Conservation (phyloP, 495 filamentous ascomycete genomes). For the Neurospora sp. region DNA sequence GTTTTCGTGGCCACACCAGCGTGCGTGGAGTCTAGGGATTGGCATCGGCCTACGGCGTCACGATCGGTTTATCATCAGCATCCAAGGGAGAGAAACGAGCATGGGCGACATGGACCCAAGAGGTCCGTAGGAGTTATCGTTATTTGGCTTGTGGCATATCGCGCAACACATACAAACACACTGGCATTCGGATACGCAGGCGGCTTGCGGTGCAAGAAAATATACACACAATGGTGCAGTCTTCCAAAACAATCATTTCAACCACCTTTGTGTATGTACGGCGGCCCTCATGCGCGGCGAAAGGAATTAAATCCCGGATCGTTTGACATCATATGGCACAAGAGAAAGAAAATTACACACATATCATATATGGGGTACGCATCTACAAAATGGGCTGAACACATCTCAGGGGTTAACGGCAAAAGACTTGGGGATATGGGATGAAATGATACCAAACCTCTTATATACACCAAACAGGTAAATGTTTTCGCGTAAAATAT, state of each 20-base stretch:
- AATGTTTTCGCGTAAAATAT: not conserved
- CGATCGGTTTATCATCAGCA: slow-evolving; percentile 1
- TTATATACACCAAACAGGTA: not conserved
- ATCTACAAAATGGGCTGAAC: not conserved
- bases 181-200: not conserved
- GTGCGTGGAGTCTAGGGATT: not conserved
- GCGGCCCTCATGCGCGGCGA: not conserved
- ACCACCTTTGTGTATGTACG: not conserved
- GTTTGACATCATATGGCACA: not conserved
- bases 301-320: not conserved
- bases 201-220: not conserved
- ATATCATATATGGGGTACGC: not conserved
- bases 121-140: not conserved
- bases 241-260: not conserved
- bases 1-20: not conserved
- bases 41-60: slow-evolving; percentile 2
- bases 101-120: not conserved
- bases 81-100: not conserved
- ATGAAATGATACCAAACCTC: not conserved
- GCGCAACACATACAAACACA: not conserved
- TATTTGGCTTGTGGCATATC: not conserved
- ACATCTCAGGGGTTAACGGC: not conserved
- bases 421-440: not conserved
- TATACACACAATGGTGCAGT: not conserved
- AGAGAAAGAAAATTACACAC: not conserved